phyloP scores from a whole-genome alignment of 2,329 filamentous ascomycete species.

The Xylaria sp. region DNA sequence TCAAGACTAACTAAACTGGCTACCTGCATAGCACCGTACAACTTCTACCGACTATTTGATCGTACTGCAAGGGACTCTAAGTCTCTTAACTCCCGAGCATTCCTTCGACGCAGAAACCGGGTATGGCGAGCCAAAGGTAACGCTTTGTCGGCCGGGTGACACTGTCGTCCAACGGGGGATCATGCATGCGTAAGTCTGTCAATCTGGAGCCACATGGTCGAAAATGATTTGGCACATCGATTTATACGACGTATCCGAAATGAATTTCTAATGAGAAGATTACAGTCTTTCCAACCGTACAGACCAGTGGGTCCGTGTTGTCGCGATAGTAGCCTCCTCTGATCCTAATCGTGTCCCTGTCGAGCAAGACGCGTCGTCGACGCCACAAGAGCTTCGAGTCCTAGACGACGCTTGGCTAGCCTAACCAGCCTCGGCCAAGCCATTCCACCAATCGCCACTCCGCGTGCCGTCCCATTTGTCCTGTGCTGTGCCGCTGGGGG shows the following conservation, averaged over 20 bases:
- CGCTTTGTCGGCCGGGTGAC: conserved; percentile 46
- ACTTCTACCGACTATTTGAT: conserved; percentile 50
- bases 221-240: not conserved
- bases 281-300: conserved; percentile 47
- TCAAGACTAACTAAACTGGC: conserved; percentile 11
- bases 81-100: conserved; percentile 45
- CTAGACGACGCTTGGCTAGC: conserved; percentile 41
- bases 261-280: conserved; percentile 5
- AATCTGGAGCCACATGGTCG: not conserved
- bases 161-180: conserved; percentile 49
- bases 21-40: conserved; percentile 46
- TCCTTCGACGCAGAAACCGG: conserved; percentile 45
- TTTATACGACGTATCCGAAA: not conserved
- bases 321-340: conserved; percentile 42
- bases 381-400: conserved; percentile 30
- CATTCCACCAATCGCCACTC: conserved; percentile 20
- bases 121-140: conserved; percentile 45
- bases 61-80: conserved; percentile 46
- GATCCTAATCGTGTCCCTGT: conserved; percentile 43
- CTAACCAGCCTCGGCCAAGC: conserved; percentile 30
- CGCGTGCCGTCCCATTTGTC: conserved; percentile 25
- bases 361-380: conserved; percentile 25
- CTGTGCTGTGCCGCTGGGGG: conserved; percentile 36
- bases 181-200: conserved; percentile 50
- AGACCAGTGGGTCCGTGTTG: conserved; percentile 45